Percentiles rank a stretch among this genome's conserved stretches.
These are phyloP conservation scores for Colletotrichum gigasporum DNA, from an alignment of 2,329 filamentous ascomycete species.

Conservation along the genomic window DNA sequence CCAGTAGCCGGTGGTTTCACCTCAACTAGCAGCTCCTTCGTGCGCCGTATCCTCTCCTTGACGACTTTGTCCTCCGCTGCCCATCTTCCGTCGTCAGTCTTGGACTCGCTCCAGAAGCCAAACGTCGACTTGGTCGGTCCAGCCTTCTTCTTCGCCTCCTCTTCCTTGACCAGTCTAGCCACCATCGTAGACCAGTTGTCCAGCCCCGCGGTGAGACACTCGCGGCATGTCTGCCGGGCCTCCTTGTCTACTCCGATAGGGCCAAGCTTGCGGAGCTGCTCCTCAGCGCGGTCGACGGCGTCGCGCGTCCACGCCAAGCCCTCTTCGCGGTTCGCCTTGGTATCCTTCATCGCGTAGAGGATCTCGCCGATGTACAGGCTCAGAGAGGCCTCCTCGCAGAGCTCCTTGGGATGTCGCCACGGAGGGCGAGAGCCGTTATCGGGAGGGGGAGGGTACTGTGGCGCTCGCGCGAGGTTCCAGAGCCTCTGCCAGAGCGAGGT, in stretches of 20 bases:
- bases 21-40: constrained; percentile 62
- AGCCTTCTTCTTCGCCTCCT: constrained; percentile 49
- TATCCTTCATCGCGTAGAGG: constrained; percentile 74
- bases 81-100: constrained; percentile 56
- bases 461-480: constrained; percentile 48
- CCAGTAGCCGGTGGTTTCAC: constrained; percentile 47
- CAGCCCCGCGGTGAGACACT: constrained; percentile 81
- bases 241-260: constrained; percentile 3
- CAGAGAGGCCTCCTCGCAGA: constrained; percentile 86
- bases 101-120: constrained; percentile 49
- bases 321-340: constrained; percentile 62
- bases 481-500: constrained; percentile 21
- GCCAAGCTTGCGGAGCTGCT: constrained; percentile 63
- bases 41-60: constrained; percentile 59
- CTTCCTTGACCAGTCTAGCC: constrained; percentile 65
- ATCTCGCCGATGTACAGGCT: constrained; percentile 96
- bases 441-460: constrained; percentile 76
- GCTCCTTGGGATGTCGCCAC: constrained; percentile 68
- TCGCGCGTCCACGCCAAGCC: constrained; percentile 92
- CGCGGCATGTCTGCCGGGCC: constrained; percentile 69
- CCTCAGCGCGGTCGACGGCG: constrained; percentile 82
- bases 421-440: constrained; percentile 76
- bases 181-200: constrained; percentile 89
- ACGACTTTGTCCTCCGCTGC: constrained; percentile 64
- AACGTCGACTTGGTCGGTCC: constrained; percentile 42